Evolutionary conservation across 2,329 filamentous ascomycete genomes (phyloP).

Genomic region (Talaromyces rugulosus): DNA sequence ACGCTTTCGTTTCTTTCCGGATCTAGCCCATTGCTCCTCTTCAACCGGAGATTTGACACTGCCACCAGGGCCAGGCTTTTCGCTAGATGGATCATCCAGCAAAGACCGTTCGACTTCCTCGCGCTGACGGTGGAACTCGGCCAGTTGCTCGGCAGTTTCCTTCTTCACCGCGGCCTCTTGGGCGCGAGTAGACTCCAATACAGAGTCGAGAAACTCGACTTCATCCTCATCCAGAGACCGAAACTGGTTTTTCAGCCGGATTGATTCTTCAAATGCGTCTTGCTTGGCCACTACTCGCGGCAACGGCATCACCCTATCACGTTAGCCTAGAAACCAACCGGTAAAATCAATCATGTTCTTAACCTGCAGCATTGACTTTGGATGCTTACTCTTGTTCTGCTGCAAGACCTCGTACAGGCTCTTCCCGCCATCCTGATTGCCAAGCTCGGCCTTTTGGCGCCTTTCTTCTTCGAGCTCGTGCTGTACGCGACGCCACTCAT

Average conservation of each 20-base stretch:
- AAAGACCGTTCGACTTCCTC: constrained; percentile 55
- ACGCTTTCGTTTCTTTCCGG: constrained; percentile 51
- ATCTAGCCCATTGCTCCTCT: constrained; percentile 47
- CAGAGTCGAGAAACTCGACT: constrained; percentile 51
- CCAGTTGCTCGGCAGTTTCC: constrained; percentile 57
- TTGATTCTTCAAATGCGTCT: constrained; percentile 50
- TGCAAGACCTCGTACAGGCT: constrained; percentile 47
- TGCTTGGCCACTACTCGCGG: constrained; percentile 42
- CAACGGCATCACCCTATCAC: constrained; percentile 33
- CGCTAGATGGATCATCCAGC: constrained; percentile 32
- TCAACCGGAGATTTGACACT: constrained; percentile 25
- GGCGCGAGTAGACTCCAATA: constrained; percentile 54
- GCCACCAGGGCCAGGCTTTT: constrained; percentile 15
- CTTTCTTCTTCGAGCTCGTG: constrained; percentile 45
- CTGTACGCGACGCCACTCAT: constrained; percentile 41
- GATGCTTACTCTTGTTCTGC: constrained; percentile 46
- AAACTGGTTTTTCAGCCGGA: constrained; percentile 49
- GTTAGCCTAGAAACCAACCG: constrained; percentile 26
- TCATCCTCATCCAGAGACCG: constrained; percentile 50
- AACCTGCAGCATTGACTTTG: background rate
- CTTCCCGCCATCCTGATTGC: constrained; percentile 52
- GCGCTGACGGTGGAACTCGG: constrained; percentile 55
- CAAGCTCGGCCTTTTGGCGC: constrained; percentile 40
- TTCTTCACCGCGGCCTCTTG: constrained; percentile 55
- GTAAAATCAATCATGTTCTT: background rate